A percentile compares a stretch with the other conserved stretches of the same genome.
phyloP scores from a whole-genome alignment of 2,329 filamentous ascomycete genomes.

The Massarina eburnea region DNA sequence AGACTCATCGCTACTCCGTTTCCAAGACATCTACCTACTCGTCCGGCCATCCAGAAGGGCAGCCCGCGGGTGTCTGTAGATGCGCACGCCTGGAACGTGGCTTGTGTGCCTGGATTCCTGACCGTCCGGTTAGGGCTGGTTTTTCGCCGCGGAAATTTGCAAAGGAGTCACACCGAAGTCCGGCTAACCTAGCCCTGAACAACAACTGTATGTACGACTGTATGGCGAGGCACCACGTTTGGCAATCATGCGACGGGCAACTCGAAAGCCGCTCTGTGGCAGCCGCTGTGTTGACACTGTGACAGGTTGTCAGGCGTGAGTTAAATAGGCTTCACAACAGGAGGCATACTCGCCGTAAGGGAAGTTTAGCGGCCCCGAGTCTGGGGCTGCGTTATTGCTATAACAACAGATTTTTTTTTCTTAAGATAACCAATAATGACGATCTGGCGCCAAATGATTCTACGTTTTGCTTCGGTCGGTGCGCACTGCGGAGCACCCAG shows the following conservation, averaged over 20 bases:
- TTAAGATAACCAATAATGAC: not conserved
- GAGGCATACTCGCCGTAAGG: not conserved
- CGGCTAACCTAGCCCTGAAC: not conserved
- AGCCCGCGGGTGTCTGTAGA: no score
- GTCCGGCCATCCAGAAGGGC: not conserved
- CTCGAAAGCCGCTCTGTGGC: not conserved
- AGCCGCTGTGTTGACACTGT: not conserved
- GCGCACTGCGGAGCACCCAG: not conserved
- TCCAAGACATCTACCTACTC: not conserved
- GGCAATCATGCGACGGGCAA: not conserved
- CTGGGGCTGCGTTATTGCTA: not conserved
- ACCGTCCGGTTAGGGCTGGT: not conserved
- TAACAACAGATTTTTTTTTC: not conserved
- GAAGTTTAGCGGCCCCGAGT: not conserved
- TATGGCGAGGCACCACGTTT: not conserved
- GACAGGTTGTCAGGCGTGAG: not conserved
- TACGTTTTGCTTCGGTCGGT: not conserved
- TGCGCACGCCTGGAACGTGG: not conserved
- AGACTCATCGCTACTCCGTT: not conserved
- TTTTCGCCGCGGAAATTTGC: not conserved
- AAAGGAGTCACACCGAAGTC: not conserved
- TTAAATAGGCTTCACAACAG: not conserved
- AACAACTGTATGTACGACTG: not conserved
- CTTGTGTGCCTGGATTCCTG: not conserved
- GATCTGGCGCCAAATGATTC: not conserved